Base-by-base conservation (phyloP, 2,329 filamentous ascomycete genomes). In the Cadophora gregata region DNA sequence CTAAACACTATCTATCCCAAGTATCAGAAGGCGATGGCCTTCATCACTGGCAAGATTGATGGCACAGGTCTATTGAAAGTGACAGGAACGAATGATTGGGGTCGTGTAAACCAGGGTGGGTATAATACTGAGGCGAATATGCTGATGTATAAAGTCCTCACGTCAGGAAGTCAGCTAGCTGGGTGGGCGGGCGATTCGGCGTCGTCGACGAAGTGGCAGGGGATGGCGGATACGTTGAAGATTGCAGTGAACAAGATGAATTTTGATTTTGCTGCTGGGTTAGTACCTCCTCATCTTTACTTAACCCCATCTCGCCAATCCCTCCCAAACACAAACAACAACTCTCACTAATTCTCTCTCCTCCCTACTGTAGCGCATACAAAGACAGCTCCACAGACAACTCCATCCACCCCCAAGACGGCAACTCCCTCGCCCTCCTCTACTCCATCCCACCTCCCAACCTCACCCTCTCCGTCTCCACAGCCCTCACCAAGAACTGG, bases 401-500 rank as follows among this genome's bases (percentile, higher is more conserved):
- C 1, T 80, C 80, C 0, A 78, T 90, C 3, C 79, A 85, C 68
- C 86, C 87, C 0, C 86, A 90, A 77, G 86, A 88, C 68, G 86
- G 82, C 14, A 89, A 89, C 75, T 81, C 82, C 62, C 80, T 88
- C 75, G 82, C 85, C 0, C 73, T 87, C 4, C 76, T 82, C 29
- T 76, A 69, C 45, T 59, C 45, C 2, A 67, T 70, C 25, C 67
- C 72, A 1, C 56, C 65, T n/a, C 24, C 67, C 3, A 24, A 72
- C 75, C 8, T 74, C 72, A 36, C 85, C 80, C 82, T 78, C 76
- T n/a, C 69, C 73, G 71, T 77, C n/a, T 75, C 72, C 8, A 47
- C 66, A 27, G 31, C 67, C 0, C 69, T 77, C 1, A 72, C 69
- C 12, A 71, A 65, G 73, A 75, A 61, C 74, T 88, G 86, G 86